These are phyloP conservation scores for Cynanchum wilfordii DNA, from an alignment of 257 asterid species.

Conservation along the genomic window DNA sequence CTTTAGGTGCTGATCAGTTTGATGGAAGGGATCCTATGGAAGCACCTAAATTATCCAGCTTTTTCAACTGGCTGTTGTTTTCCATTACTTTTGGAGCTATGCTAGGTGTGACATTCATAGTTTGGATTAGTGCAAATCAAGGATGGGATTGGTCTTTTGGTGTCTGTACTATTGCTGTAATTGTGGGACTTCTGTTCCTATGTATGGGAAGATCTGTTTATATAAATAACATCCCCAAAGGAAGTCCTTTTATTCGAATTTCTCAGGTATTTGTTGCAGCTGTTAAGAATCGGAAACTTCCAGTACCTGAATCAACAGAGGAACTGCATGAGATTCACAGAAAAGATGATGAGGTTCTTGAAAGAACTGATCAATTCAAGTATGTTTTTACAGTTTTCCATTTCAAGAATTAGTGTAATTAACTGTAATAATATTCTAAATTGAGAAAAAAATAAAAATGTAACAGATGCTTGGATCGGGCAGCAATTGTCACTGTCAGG, in stretches of 20 bases:
- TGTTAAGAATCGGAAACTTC: conserved; percentile 40
- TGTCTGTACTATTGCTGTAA: conserved; percentile 46
- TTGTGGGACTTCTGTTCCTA: conserved; percentile 37
- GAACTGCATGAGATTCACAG: conserved; percentile 48
- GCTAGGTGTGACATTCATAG: conserved; percentile 62
- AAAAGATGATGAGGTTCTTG: conserved; percentile 56
- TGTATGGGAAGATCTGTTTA: conserved; percentile 47
- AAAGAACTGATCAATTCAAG: conserved; percentile 64
- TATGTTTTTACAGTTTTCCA: conserved; percentile 16
- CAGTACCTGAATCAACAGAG: conserved; percentile 34
- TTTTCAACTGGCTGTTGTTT: conserved; percentile 64
- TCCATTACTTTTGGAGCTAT: conserved; percentile 49
- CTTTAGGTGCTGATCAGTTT: conserved; percentile 74
- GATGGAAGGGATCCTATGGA: conserved; percentile 54
- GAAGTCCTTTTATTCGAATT: conserved; percentile 56
- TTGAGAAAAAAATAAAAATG: no score
- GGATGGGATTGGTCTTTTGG: conserved; percentile 87
- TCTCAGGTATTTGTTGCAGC: conserved; percentile 68
- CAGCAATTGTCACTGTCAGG: conserved; percentile 40
- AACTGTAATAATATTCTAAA: no score
- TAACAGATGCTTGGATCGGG: conserved; percentile 55
- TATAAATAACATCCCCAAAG: conserved; percentile 44
- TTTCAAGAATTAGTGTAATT: background rate
- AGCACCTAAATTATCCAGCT: conserved; percentile 56
- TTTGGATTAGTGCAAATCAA: conserved; percentile 57